phyloP scores from a whole-genome alignment of 768 basidiomycete species.

The Mycena vulgaris region DNA sequence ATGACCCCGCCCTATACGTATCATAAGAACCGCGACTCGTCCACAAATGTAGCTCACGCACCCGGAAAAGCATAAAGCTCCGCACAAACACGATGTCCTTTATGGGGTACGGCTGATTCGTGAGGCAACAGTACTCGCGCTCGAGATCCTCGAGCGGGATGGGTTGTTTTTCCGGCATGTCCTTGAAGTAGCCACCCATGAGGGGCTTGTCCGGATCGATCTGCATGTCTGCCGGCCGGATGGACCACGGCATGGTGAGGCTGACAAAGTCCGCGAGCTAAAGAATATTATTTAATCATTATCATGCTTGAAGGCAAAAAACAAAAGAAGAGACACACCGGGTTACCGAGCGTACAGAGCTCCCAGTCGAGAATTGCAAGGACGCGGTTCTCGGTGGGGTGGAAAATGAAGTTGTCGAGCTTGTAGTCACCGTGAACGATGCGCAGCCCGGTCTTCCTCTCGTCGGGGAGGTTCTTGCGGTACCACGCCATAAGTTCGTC shows the following conservation, averaged over 20 bases:
- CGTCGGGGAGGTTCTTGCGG: slow-evolving; percentile 79
- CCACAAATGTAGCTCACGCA: slow-evolving; percentile 50
- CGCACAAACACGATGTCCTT: slow-evolving; percentile 83
- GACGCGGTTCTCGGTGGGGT: too few species aligned
- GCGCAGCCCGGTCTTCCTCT: slow-evolving; percentile 78
- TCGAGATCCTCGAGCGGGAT: slow-evolving; percentile 80
- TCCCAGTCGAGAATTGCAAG: slow-evolving; percentile 56
- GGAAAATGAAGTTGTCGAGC: too few species aligned
- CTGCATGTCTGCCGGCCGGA: too few species aligned
- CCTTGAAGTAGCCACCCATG: slow-evolving; percentile 74
- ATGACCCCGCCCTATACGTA: slow-evolving; percentile 79
- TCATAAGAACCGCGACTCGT: neutral
- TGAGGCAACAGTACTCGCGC: slow-evolving; percentile 84
- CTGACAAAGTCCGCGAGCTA: slow-evolving; percentile 94
- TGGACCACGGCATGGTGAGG: slow-evolving; percentile 86
- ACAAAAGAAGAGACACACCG: slow-evolving; percentile 45
- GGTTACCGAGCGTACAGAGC: slow-evolving; percentile 93
- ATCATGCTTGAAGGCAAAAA: neutral
- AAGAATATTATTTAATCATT: neutral
- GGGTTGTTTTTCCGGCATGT: slow-evolving; percentile 60
- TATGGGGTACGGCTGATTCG: slow-evolving; percentile 80
- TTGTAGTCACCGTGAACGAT: slow-evolving; percentile 90
- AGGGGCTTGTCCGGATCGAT: slow-evolving; percentile 30
- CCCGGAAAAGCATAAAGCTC: slow-evolving; percentile 90
- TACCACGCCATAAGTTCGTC: slow-evolving; percentile 86